Conservation (phyloP, 2,329 filamentous ascomycete genomes). For the Fusarium agapanthi region DNA sequence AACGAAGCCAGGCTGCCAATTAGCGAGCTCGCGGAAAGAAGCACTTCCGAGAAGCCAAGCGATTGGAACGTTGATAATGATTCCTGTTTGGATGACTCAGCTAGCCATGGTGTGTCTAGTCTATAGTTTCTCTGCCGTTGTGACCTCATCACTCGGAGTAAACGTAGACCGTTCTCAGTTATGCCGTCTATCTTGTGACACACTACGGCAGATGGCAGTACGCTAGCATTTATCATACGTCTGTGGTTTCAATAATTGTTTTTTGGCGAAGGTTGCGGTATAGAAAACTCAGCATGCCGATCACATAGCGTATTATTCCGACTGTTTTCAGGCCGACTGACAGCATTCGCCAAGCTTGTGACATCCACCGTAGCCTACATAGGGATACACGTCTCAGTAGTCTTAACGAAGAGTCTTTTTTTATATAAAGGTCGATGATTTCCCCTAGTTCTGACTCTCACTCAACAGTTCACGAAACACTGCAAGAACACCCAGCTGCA, state of each 20-base stretch:
- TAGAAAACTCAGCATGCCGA: no score
- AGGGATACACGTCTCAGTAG: accelerated
- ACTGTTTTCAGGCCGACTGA: no score
- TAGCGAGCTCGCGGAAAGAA: background rate
- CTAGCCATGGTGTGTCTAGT: accelerated
- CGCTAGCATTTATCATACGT: accelerated
- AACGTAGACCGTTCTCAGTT: accelerated
- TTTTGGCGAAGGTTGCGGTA: background rate
- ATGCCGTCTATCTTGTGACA: background rate
- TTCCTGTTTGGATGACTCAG: accelerated
- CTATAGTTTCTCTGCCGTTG: accelerated
- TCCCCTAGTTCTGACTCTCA: no score
- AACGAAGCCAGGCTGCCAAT: no score
- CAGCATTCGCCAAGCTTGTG: background rate
- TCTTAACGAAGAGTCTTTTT: accelerated
- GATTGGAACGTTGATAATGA: background rate
- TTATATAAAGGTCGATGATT: background rate
- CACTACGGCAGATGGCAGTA: accelerated
- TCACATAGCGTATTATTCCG: background rate
- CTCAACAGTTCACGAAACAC: background rate
- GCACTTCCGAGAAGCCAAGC: background rate
- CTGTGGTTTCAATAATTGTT: no score
- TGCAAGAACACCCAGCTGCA: background rate
- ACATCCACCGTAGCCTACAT: no score
- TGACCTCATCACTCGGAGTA: accelerated